Evolutionary conservation across 257 asterid genomes (phyloP), one percentile per base, ranked within the genome.

Genomic region (Galeopsis tetrahit): DNA sequence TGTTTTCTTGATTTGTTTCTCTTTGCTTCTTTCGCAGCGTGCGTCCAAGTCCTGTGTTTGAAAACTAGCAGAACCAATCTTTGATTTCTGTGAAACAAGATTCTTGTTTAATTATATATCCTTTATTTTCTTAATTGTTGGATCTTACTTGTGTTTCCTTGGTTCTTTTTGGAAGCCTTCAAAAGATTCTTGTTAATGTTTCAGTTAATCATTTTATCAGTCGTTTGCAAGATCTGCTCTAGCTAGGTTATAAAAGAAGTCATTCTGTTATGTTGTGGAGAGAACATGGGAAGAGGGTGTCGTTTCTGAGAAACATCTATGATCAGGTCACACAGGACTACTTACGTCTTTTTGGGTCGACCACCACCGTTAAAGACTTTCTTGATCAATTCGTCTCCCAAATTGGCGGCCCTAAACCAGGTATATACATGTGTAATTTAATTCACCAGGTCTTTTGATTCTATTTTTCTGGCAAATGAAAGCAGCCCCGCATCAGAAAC

Each of bases 231-330:
- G 46, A 40, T 40, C 46, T 40, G 46, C 11, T 40, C 46, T 38
- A 38, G 46, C 55, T 21, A 21, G 28, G 28, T 21, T 13, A 48
- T 48, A 48, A 48, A 11, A 48, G 0, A 48, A 13, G 2, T 48
- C 13, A 48, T 49, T n/a, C 7, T 21, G 28, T 66, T 68, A 8
- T 52, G 6, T 57, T 73, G 53, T 63, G 51, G 48, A 60, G 75
- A 52, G 77, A 49, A 77, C 64, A 4, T 89, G 88, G 96, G 80
- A 89, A 68, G 83, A 81, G 70, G 68, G 59, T n/a, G 11, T 76
- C 15, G 52, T 83, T 66, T 71, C 69, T n/a, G n/a, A n/a, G n/a
- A n/a, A n/a, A n/a, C n/a, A n/a, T n/a, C n/a, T n/a, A n/a, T n/a
- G n/a, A n/a, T 70, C 43, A 75, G 5, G 75, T 79, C 17, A 40